These are phyloP conservation scores for Beauveria brongniartii DNA, from an alignment of 2,329 filamentous ascomycete genomes.

Conservation along the genomic window DNA sequence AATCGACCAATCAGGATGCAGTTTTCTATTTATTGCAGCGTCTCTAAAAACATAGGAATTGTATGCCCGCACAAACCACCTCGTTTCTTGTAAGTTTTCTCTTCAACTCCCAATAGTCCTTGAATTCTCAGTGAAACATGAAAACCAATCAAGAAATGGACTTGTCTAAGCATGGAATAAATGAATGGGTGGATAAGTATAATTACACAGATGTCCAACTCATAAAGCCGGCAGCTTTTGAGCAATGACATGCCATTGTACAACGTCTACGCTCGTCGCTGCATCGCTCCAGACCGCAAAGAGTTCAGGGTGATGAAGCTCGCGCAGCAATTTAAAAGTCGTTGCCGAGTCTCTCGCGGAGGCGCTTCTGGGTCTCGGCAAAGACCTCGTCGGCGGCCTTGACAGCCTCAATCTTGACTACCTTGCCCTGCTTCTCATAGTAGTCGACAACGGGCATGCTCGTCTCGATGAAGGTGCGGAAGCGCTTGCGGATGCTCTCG, in stretches of 20 bases:
- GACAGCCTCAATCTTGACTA: constrained; percentile 72
- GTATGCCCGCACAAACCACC: neutral
- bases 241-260: neutral
- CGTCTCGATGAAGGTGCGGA: constrained; percentile 87
- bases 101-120: neutral
- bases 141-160: neutral
- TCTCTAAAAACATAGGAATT: constrained; percentile 8
- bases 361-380: constrained; percentile 40
- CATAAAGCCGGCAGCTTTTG: neutral
- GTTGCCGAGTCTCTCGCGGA: constrained; percentile 40
- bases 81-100: neutral
- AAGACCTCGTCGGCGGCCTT: constrained; percentile 56
- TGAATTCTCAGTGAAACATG: neutral
- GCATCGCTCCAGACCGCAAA: neutral
- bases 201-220: neutral
- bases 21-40: neutral
- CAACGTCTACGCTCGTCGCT: neutral
- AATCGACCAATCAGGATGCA: neutral
- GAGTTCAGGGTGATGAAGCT: neutral
- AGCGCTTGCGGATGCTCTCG: constrained; percentile 93
- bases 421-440: constrained; percentile 67
- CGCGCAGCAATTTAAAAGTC: neutral
- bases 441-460: constrained; percentile 95
- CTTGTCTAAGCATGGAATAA: neutral
- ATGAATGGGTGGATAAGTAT: neutral